A percentile compares a stretch with the other conserved stretches of the same genome.
Conservation (phyloP, 78 protist genomes). For the Dictyostelium brefeldianum region DNA sequence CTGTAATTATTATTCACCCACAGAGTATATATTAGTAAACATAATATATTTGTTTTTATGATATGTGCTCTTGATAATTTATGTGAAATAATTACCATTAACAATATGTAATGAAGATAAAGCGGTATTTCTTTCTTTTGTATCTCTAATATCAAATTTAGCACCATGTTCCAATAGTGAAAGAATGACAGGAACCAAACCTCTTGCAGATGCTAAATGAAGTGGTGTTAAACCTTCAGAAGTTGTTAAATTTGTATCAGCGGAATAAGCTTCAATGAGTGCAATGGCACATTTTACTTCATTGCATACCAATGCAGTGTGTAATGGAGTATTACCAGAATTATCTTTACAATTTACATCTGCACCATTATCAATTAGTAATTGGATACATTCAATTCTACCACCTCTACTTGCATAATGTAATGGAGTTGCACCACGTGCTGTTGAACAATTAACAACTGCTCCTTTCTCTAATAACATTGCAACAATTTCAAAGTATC, state of each 20-base stretch:
- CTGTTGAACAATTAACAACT: conserved; percentile 42
- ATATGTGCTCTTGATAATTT: too few relatives aligned
- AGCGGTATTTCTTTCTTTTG: conserved; percentile 35
- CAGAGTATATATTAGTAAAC: too few relatives aligned
- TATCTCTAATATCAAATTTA: conserved; percentile 31
- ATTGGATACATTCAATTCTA: conserved; percentile 17
- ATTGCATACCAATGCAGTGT: conserved; percentile 27
- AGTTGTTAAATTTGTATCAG: conserved; percentile 36
- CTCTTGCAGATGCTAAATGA: conserved; percentile 14
- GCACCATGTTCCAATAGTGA: conserved; percentile 60
- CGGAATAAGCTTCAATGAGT: conserved; percentile 29
- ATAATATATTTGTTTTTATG: neutral
- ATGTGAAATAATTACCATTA: neutral
- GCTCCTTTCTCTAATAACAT: conserved; percentile 37
- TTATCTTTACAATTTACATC: conserved; percentile 50
- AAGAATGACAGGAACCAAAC: neutral
- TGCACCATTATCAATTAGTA: conserved; percentile 52
- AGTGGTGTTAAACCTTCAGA: conserved; percentile 46
- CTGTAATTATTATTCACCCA: neutral
- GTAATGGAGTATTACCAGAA: conserved; percentile 42
- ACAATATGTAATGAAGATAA: neutral
- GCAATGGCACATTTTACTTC: conserved; percentile 26
- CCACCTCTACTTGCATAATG: conserved; percentile 64
- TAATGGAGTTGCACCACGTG: conserved; percentile 71
- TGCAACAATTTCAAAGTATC: conserved; percentile 63